These are phyloP conservation scores for Monosporascus sp. DNA, from an alignment of 2,329 filamentous ascomycete genomes.

Conservation along the genomic window DNA sequence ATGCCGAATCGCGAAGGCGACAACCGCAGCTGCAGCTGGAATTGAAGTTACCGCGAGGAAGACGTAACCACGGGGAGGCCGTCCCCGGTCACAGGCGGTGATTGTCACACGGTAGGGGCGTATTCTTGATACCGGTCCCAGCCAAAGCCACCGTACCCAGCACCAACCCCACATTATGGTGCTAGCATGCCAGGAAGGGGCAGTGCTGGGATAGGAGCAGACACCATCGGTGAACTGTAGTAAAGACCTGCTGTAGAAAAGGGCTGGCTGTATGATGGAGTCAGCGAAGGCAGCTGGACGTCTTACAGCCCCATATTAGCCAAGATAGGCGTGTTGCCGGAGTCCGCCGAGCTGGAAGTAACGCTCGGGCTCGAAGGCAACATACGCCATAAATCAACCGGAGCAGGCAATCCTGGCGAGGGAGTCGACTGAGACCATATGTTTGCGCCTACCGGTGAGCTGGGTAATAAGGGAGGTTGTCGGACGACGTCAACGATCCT, in stretches of 20 bases:
- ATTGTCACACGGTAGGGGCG: constrained; percentile 79
- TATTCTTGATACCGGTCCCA: constrained; percentile 87
- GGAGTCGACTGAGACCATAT: constrained; percentile 76
- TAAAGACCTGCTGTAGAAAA: constrained; percentile 68
- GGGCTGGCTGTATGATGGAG: constrained; percentile 74
- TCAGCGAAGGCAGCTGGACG: constrained; percentile 69
- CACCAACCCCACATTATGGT: constrained; percentile 75
- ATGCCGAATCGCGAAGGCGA: constrained; percentile 13
- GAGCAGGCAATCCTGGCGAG: constrained; percentile 59
- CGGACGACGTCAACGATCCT: constrained; percentile 85
- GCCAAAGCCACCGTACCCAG: constrained; percentile 72
- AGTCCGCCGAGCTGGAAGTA: constrained; percentile 64
- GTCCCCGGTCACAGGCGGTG: constrained; percentile 42
- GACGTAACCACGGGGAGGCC: constrained; percentile 44
- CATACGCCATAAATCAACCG: constrained; percentile 85
- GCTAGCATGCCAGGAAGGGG: constrained; percentile 83
- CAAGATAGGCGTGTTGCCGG: constrained; percentile 65
- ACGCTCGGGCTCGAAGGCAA: constrained; percentile 83
- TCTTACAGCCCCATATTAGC: constrained; percentile 70
- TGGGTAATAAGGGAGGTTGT: constrained; percentile 78
- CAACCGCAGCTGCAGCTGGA: constrained; percentile 17
- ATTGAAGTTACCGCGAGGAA: constrained; percentile 25
- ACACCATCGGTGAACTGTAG: constrained; percentile 73
- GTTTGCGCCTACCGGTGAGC: constrained; percentile 64
- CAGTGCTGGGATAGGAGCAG: constrained; percentile 68